Conservation (phyloP, 2,329 filamentous ascomycete species). For the Thelonectria rubi region DNA sequence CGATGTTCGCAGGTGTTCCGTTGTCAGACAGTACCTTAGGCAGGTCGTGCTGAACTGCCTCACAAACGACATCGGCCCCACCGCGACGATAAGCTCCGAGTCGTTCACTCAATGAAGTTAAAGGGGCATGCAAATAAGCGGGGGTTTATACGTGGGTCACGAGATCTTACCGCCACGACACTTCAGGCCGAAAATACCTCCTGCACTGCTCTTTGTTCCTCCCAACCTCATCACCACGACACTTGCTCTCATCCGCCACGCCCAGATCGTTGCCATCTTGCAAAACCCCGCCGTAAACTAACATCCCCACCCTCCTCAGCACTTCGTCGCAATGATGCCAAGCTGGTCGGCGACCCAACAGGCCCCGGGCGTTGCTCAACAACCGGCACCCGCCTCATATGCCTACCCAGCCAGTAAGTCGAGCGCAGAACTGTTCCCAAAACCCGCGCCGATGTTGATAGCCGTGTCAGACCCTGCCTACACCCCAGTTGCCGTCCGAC, state of each 20-base stretch:
- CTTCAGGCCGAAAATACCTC: constrained; percentile 39
- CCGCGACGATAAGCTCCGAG: constrained; percentile 32
- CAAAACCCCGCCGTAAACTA: constrained; percentile 37
- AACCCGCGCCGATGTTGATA: constrained; percentile 36
- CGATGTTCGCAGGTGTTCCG: constrained; percentile 2
- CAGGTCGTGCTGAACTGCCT: constrained; percentile 20
- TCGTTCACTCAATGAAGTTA: constrained; percentile 3
- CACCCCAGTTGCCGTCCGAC: constrained; percentile 69
- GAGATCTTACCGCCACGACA: constrained; percentile 42
- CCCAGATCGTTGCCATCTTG: constrained; percentile 27
- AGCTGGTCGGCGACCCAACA: constrained; percentile 50
- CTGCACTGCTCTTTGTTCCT: constrained; percentile 23
- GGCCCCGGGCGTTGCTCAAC: constrained; percentile 53
- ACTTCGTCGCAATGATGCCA: constrained; percentile 47
- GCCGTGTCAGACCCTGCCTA: constrained; percentile 61
- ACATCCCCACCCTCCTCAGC: constrained; percentile 32
- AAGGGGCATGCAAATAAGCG: constrained; percentile 20
- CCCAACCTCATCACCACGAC: constrained; percentile 21
- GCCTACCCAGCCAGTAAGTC: constrained; percentile 52
- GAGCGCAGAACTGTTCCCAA: constrained; percentile 7
- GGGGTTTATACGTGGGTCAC: constrained; percentile 35
- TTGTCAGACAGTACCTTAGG: no score
- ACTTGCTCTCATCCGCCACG: constrained; percentile 23
- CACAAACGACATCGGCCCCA: constrained; percentile 28
- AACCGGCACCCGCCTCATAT: constrained; percentile 48